A percentile compares a stretch with the other conserved stretches of the same genome.
Conservation (phyloP, 129 eudicot genomes). For the carrot (Daucus carota) region DNA sequence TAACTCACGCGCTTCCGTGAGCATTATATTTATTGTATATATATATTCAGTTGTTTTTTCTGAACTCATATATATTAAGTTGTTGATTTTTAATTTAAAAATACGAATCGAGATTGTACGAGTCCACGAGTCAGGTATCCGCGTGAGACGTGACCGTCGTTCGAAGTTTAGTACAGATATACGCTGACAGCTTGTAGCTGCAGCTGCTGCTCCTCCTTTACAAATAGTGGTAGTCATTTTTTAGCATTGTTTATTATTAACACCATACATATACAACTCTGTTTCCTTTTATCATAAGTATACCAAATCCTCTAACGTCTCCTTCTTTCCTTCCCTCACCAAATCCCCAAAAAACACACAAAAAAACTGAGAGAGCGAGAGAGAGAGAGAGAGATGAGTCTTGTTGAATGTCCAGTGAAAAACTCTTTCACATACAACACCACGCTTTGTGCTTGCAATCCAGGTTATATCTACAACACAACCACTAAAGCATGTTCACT, state of each 20-base stretch:
- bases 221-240: no score
- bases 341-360: no score
- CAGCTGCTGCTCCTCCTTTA: no score
- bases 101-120: no score
- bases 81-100: no score
- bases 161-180: not conserved
- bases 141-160: not conserved
- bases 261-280: not conserved
- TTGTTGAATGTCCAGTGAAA: not conserved
- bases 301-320: not conserved
- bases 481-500: slow-evolving; percentile 29
- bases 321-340: not conserved
- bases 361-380: not conserved
- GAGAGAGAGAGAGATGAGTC: not conserved
- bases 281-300: not conserved
- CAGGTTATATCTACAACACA: slow-evolving; percentile 58
- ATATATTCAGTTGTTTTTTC: no score
- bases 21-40: no score
- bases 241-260: not conserved
- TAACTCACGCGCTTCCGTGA: no score
- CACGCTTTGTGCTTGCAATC: slow-evolving; percentile 58
- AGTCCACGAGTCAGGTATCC: not conserved
- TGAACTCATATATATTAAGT: no score
- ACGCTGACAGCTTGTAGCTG: not conserved
- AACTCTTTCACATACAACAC: slow-evolving; percentile 49